Conservation (phyloP, 495 filamentous ascomycete genomes). For the Durotheca rogersii region DNA sequence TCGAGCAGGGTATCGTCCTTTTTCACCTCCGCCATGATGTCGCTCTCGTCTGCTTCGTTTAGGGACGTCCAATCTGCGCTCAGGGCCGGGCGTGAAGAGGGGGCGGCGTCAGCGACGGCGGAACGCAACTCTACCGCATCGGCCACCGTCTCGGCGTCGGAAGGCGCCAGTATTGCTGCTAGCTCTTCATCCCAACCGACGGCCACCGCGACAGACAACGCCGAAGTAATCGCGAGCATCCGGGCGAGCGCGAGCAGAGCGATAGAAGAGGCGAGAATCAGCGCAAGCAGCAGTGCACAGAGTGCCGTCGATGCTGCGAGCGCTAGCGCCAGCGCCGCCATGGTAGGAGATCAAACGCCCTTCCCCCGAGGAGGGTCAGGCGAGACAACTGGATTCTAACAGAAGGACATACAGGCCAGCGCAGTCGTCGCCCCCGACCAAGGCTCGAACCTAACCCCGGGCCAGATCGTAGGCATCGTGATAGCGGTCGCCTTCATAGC, state of each 20-base stretch:
- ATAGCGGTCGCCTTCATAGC: conserved; percentile 21
- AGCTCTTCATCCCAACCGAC: not conserved
- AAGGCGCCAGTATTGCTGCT: not conserved
- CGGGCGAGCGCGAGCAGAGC: conserved; percentile 14
- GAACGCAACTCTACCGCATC: not conserved
- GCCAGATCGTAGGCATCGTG: conserved; percentile 29
- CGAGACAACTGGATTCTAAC: not conserved
- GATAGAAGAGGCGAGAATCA: conserved; percentile 13
- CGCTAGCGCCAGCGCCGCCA: conserved; percentile 13
- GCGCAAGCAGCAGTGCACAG: conserved; percentile 17
- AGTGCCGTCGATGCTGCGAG: conserved; percentile 12
- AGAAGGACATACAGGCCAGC: conserved; percentile 6
- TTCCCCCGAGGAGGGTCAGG: not conserved
- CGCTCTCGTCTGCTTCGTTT: conserved; percentile 9
- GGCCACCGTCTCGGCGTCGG: not conserved
- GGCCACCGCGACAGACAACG: not conserved
- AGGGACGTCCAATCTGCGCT: conserved; percentile 13
- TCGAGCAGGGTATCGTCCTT: conserved; percentile 8
- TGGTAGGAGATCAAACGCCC: conserved; percentile 9
- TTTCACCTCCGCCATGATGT: conserved; percentile 4
- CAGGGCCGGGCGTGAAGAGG: not conserved
- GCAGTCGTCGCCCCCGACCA: not conserved
- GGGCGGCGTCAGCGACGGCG: not conserved
- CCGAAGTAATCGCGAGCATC: conserved; percentile 1
- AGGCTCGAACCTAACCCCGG: conserved; percentile 17